These are phyloP conservation scores for Heterobasidion irregulare DNA, from an alignment of 1,284 basidiomycete genomes.

Conservation along the genomic window DNA sequence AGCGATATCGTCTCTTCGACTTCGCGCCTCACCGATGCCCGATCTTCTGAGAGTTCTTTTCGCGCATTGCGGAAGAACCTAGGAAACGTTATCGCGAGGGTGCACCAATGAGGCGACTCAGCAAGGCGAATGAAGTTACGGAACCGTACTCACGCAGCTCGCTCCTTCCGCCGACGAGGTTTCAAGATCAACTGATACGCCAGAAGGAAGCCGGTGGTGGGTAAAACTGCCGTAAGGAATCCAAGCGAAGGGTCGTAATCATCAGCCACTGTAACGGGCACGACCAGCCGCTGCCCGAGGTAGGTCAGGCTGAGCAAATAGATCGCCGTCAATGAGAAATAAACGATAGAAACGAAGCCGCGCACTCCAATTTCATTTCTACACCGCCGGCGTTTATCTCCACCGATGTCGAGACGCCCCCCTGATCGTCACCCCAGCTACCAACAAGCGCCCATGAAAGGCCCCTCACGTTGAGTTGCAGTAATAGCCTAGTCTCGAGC, in stretches of 20 bases:
- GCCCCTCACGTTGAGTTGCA: constrained; percentile 18
- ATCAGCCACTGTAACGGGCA: constrained; percentile 27
- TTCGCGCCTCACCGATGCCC: constrained; percentile 46
- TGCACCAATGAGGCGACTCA: not conserved
- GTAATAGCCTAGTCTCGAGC: constrained; percentile 14
- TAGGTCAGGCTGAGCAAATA: constrained; percentile 20
- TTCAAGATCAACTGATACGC: constrained; percentile 25
- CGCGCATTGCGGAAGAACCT: constrained; percentile 44
- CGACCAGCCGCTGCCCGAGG: constrained; percentile 23
- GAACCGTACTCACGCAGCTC: constrained; percentile 18
- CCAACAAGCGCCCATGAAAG: constrained; percentile 19
- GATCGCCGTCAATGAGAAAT: constrained; percentile 3
- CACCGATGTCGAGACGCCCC: constrained; percentile 21
- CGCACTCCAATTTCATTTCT: constrained; percentile 25
- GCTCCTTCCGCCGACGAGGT: constrained; percentile 21
- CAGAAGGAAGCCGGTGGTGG: constrained; percentile 22
- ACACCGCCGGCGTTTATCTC: constrained; percentile 22
- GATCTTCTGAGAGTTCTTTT: constrained; percentile 47
- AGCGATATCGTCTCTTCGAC: constrained; percentile 42
- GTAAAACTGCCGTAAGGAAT: constrained; percentile 23
- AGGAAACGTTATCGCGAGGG: not conserved
- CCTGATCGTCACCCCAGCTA: constrained; percentile 19
- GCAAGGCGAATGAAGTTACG: no score
- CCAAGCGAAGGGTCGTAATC: constrained; percentile 20
- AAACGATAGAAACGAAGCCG: constrained; percentile 8